phyloP scores from a whole-genome alignment of 371 early-diverging fungal genomes.

The Haplosporangium sp. region DNA sequence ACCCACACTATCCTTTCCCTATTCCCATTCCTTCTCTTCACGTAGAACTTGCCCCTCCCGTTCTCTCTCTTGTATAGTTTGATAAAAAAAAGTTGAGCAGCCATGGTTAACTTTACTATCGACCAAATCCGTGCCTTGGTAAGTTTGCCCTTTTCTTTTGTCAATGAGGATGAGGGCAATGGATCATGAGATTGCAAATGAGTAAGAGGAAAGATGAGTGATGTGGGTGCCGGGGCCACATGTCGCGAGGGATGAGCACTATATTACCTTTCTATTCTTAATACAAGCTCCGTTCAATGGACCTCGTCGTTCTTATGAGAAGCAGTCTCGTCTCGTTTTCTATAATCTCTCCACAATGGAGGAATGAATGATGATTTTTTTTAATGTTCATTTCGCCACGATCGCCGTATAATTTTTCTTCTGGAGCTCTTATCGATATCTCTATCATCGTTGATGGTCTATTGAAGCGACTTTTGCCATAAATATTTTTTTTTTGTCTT shows the following conservation, averaged over 20 bases:
- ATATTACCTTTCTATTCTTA: neutral
- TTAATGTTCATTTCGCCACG: neutral
- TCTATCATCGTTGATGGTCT: too few species aligned
- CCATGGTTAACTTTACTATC: constrained; percentile 63
- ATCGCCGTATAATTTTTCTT: neutral
- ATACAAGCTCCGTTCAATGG: constrained; percentile 28
- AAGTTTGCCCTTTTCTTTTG: constrained; percentile 18
- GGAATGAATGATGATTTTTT: neutral
- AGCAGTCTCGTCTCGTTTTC: constrained; percentile 12
- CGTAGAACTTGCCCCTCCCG: constrained; percentile 9
- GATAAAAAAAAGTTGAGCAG: constrained; percentile 39
- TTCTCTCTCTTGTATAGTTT: constrained; percentile 2
- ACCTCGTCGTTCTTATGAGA: neutral
- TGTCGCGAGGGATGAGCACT: constrained; percentile 2
- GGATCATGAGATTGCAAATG: neutral
- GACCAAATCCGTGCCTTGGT: constrained; percentile 75
- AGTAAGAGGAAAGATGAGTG: neutral
- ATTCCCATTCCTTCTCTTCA: constrained; percentile 20
- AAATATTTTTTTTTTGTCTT: too few species aligned
- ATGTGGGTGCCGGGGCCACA: constrained; percentile 24
- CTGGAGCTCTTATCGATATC: too few species aligned
- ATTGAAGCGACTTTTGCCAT: too few species aligned
- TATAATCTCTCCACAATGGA: constrained; percentile 2
- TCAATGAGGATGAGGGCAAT: neutral
- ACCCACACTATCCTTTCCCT: constrained; percentile 14